Percentiles rank a stretch among this genome's conserved stretches.
Evolutionary conservation across 2,329 filamentous ascomycete genomes (phyloP).

Genomic region (Aspergillus jensenii): DNA sequence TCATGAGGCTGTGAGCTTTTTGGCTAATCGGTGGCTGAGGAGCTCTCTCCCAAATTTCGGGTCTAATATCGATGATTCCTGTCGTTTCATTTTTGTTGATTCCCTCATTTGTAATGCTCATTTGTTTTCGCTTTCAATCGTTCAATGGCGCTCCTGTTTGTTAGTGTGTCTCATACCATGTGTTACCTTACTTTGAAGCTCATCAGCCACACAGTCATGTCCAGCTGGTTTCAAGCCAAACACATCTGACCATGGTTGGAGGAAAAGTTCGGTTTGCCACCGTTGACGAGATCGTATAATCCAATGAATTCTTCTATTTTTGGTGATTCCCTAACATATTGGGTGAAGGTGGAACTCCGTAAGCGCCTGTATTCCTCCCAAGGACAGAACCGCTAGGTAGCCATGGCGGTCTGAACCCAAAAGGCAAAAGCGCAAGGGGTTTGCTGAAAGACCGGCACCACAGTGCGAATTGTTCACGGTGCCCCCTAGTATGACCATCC

Average conservation of each 20-base stretch:
- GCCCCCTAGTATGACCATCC: not conserved
- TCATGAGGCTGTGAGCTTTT: conserved; percentile 14
- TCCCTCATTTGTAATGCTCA: conserved; percentile 19
- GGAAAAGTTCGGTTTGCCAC: conserved; percentile 18
- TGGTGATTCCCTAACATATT: conserved; percentile 11
- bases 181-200: conserved; percentile 17
- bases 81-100: conserved; percentile 23
- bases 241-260: conserved; percentile 24
- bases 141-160: conserved; percentile 12
- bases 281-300: conserved; percentile 1
- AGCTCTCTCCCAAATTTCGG: not conserved
- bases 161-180: conserved; percentile 29
- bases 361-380: conserved; percentile 34
- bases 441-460: not conserved
- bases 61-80: conserved; percentile 16
- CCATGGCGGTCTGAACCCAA: not conserved
- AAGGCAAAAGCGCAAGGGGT: not conserved
- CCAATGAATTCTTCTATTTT: conserved; percentile 25
- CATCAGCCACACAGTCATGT: conserved; percentile 28
- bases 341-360: conserved; percentile 29
- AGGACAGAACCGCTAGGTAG: conserved; percentile 17
- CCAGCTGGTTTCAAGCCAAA: conserved; percentile 19
- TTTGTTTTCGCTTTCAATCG: conserved; percentile 15
- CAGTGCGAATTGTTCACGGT: not conserved
- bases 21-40: not conserved